Conservation (phyloP, 345 rosid genomes). For the Pseudoturritis turrita region DNA sequence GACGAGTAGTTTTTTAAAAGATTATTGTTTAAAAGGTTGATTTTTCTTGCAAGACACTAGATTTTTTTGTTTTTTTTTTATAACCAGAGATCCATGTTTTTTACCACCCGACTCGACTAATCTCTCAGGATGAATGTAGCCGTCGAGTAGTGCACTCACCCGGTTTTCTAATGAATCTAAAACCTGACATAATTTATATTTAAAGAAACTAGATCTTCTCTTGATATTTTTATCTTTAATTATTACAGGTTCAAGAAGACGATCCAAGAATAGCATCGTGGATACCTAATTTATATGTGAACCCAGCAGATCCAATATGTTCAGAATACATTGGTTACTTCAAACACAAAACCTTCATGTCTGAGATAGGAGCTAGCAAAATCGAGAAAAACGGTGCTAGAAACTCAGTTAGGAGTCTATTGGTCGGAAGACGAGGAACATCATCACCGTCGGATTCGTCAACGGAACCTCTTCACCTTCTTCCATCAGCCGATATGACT, state of each 20-base stretch:
- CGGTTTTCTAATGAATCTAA: too few relatives aligned
- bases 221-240: not conserved
- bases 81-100: too few relatives aligned
- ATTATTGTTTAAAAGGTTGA: too few relatives aligned
- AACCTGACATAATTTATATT: too few relatives aligned
- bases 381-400: conserved; percentile 36
- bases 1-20: too few relatives aligned
- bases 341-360: conserved; percentile 47
- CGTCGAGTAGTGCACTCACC: too few relatives aligned
- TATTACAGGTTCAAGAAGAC: not conserved
- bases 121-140: too few relatives aligned
- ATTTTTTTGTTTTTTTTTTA: too few relatives aligned
- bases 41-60: not conserved
- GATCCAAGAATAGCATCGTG: conserved; percentile 33
- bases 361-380: conserved; percentile 38
- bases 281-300: conserved; percentile 50
- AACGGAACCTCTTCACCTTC: conserved; percentile 42
- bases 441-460: not conserved
- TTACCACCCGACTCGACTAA: too few relatives aligned
- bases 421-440: conserved; percentile 7
- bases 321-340: conserved; percentile 58
- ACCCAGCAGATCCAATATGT: conserved; percentile 45
- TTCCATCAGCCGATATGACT: conserved; percentile 48
- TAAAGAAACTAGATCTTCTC: too few relatives aligned
- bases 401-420: conserved; percentile 35